Percentiles rank a stretch among this genome's conserved stretches.
Conservation (phyloP, 306 rosid species). For the Mimosa pudica region DNA sequence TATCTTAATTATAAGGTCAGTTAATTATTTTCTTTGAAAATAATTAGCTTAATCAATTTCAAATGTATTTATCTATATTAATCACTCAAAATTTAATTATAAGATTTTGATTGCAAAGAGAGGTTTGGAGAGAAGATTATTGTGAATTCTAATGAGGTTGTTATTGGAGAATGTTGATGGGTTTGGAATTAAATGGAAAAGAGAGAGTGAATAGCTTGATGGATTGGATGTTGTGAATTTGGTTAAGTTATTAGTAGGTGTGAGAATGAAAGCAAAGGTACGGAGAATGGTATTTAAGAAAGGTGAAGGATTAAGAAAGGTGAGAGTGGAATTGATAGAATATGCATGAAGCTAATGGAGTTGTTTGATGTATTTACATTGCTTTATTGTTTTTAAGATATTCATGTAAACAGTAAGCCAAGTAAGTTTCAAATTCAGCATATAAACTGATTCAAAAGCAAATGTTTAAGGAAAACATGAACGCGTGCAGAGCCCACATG, state of each 20-base stretch:
- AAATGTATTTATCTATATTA: too few relatives aligned
- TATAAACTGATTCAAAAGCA: too few relatives aligned
- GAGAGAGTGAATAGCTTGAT: constrained; percentile 47
- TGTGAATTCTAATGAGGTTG: constrained; percentile 68
- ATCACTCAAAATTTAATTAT: too few relatives aligned
- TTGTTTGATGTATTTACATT: constrained; percentile 53
- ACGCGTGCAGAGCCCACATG: constrained; percentile 76
- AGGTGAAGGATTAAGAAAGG: constrained; percentile 22
- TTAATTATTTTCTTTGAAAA: too few relatives aligned
- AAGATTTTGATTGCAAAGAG: constrained; percentile 52
- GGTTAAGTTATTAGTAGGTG: background rate
- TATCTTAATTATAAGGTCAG: too few relatives aligned
- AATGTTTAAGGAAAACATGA: too few relatives aligned
- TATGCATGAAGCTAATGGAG: constrained; percentile 58
- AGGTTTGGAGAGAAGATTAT: constrained; percentile 60
- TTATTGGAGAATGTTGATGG: constrained; percentile 70
- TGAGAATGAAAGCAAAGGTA: constrained; percentile 43
- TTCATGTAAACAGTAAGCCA: constrained; percentile 23
- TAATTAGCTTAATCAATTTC: too few relatives aligned
- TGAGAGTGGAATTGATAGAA: constrained; percentile 45
- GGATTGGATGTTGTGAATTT: constrained; percentile 10
- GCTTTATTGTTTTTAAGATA: constrained; percentile 31
- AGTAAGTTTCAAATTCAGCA: too few relatives aligned
- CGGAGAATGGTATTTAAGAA: constrained; percentile 45
- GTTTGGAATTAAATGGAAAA: constrained; percentile 57